phyloP scores from a whole-genome alignment of 352 stramenopile species.

The Phytophthora nicotianae region DNA sequence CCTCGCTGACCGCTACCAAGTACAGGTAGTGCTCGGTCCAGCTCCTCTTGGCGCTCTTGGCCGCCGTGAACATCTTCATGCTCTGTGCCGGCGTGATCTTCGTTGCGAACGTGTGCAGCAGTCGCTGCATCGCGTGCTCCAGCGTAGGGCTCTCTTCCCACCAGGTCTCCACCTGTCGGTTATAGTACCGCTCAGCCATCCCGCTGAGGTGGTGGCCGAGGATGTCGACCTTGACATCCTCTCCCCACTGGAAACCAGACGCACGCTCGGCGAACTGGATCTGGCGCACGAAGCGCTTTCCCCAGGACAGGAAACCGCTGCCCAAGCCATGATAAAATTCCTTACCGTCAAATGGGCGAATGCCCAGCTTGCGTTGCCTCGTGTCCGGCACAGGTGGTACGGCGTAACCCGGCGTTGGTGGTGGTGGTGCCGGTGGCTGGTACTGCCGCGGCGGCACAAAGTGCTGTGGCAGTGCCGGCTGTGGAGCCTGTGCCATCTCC shows the following conservation, averaged over 20 bases:
- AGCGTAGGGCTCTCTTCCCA: conserved; percentile 12
- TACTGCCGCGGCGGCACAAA: background rate
- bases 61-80: conserved; percentile 26
- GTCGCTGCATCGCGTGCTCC: conserved; percentile 14
- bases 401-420: background rate
- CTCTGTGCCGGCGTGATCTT: conserved; percentile 23
- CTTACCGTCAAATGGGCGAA: background rate
- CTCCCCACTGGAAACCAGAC: background rate
- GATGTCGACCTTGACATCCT: conserved; percentile 12
- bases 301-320: conserved; percentile 4
- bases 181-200: conserved; percentile 20
- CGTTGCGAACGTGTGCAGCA: conserved; percentile 15
- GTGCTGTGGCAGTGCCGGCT: background rate
- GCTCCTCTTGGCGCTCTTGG: conserved; percentile 7
- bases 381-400: background rate
- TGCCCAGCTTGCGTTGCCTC: conserved; percentile 4
- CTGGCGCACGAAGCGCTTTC: conserved; percentile 2
- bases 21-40: conserved; percentile 31
- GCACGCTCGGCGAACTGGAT: background rate
- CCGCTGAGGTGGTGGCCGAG: conserved; percentile 5
- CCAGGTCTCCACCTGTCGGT: conserved; percentile 18
- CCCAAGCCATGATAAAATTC: background rate
- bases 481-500: background rate
- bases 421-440: background rate
- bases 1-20: conserved; percentile 20